A percentile compares a stretch with the other conserved stretches of the same genome.
phyloP scores from a whole-genome alignment of 163 green algal genomes.

The Scenedesmus sp. region DNA sequence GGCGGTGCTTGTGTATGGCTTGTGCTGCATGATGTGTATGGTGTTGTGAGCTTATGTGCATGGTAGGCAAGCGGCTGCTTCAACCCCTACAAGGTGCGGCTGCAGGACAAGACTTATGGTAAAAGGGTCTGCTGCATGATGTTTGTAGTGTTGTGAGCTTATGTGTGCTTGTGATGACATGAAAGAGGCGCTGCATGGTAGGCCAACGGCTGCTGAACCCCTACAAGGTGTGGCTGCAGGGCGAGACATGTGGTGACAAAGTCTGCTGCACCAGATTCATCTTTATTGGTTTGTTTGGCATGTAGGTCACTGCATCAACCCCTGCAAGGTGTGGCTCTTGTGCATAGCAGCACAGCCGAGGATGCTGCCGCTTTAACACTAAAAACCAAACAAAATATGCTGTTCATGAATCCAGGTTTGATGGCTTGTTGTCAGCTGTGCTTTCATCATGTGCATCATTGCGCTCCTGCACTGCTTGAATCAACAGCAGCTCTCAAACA shows the following conservation, averaged over 20 bases:
- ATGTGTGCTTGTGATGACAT: no score
- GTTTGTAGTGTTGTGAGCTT: no score
- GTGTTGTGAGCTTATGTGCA: no score
- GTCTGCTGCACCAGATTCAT: neutral
- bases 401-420: no score
- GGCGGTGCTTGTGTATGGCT: neutral
- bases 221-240: constrained; percentile 57
- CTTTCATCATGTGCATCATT: no score
- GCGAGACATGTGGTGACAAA: neutral
- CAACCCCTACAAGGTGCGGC: constrained; percentile 64
- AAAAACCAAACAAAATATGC: no score
- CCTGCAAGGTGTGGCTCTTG: constrained; percentile 57
- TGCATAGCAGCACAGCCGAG: neutral
- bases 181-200: no score
- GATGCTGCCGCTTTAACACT: no score
- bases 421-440: no score
- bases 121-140: neutral
- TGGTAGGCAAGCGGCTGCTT: neutral
- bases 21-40: neutral
- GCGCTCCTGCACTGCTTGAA: constrained; percentile 66
- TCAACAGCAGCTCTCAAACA: neutral
- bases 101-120: neutral
- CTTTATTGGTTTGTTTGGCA: no score
- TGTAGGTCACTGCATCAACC: constrained; percentile 39
- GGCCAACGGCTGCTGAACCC: constrained; percentile 40